Evolutionary conservation across 192 early-diverging fungal species (phyloP).

Genomic region (Umbelopsis isabellina): DNA sequence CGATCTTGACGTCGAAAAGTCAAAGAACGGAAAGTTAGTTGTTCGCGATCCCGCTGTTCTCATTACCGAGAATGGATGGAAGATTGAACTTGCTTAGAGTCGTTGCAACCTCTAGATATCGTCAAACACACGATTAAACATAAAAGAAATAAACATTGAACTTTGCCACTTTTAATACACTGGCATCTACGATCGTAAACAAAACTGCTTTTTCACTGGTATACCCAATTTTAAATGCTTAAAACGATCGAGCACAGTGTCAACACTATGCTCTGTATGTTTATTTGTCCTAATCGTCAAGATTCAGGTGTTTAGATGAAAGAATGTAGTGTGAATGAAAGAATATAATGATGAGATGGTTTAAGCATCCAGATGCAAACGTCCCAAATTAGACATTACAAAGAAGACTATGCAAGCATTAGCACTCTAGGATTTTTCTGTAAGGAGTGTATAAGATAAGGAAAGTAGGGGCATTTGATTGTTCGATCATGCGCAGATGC

Average conservation of each 20-base stretch:
- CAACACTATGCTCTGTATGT: no score
- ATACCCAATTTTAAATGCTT: no score
- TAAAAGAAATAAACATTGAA: no score
- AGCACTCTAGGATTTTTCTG: background rate
- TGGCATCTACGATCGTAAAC: no score
- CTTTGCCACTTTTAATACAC: no score
- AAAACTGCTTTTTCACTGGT: no score
- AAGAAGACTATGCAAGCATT: background rate
- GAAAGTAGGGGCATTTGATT: background rate
- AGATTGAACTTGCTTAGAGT: conserved; percentile 36
- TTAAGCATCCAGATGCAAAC: conserved; percentile 11
- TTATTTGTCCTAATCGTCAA: no score
- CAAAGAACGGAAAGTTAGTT: conserved; percentile 35
- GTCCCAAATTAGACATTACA: conserved; percentile 3
- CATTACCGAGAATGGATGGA: conserved; percentile 47
- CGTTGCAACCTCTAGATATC: background rate
- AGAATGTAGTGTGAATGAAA: background rate
- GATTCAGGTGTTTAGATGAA: no score
- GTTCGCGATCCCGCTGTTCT: conserved; percentile 51
- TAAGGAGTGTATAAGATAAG: conserved; percentile 8
- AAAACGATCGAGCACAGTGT: no score
- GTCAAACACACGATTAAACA: no score
- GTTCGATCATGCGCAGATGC: conserved; percentile 1
- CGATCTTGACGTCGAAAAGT: conserved; percentile 36
- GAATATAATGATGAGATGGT: background rate